Base-by-base conservation (phyloP, 495 filamentous ascomycete species). In the Parathielavia hyrcaniae region DNA sequence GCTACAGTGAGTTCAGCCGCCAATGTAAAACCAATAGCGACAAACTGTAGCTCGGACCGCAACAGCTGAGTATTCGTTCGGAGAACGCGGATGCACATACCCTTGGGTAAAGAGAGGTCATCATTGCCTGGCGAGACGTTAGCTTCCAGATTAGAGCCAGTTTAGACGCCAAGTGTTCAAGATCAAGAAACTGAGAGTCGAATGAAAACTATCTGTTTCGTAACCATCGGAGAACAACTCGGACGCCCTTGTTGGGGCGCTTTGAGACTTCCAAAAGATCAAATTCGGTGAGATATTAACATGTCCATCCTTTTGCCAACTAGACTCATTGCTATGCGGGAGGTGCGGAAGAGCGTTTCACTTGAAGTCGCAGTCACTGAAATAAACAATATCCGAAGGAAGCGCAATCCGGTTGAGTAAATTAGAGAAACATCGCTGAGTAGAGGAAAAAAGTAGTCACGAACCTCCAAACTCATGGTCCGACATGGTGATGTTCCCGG, bases 91-190 rank as follows among this genome's bases (percentile, higher is more conserved):
- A 22, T 26, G 13, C 2, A 68, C 75, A 61, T 79, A 90, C 89
- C 88, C 80, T 98, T 98, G 17, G 93, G 93, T 45, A 98, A 82
- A 51, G 91, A 96, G 64, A 97, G 79, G 67, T 98, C 93, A 67
- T 97, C 93, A 71, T 83, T 91, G 62, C 81, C 89, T 92, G 64
- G 13, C 1, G 17, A 23, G 23, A 23, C 34, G 63, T 74, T 50
- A 74, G 71, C 39, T 53, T 30, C n/a, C 50, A 13, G 17, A 19
- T 30, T 6, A 6, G 6, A 30, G 26, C 26, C 26, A 30, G 26
- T 6, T n/a, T 30, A 6, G 26, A 30, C 6, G 45, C 39, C 52
- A 22, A 16, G 6, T 44, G 38, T 46, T 17, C n/a, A 34, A 20
- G 14, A 8, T 49, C 20, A 4, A 4, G 17, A 35, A 26, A 47